Base-by-base conservation (phyloP, 257 asterid species). In the Solanum piurae region DNA sequence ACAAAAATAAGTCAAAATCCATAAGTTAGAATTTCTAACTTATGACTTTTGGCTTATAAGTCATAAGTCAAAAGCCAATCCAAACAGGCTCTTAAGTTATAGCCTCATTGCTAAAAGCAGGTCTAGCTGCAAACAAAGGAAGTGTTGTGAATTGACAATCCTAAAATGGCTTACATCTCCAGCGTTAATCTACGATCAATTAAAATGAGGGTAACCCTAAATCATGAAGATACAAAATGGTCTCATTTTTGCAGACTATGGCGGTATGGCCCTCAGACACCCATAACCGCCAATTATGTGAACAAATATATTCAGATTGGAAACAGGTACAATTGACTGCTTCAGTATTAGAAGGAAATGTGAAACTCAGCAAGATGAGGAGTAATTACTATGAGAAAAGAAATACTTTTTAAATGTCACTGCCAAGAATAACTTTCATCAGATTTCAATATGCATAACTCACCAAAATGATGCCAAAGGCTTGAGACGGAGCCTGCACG, bases 401-500 rank as follows among this genome's bases (percentile, higher is more conserved):
- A 76, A 72, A 42, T 40, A 42, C 5, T n/a, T 77, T 77, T 40
- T 77, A 46, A 77, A 21, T n/a, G 62, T 40, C n/a, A 25, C 84
- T 40, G 14, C 62, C 84, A 12, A 40, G 62, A 77, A 77, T 40
- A n/a, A 77, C 84, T n/a, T 40, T 42, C 62, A 77, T 7, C 23
- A 44, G 62, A 77, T 36, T 77, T 46, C 23, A 38, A 14, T 5
- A 42, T n/a, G 84, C 62, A 25, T 25, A 40, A 77, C 84, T 77
- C 84, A 77, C 84, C 90, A 20, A 88, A 88, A 76, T 75, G 87
- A 20, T 60, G 91, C 94, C 93, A 91, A 46, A 69, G 31, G 37
- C 84, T 66, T 11, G 93, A 91, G 4, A 92, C 92, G 44, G 79
- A n/a, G 16, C 87, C 49, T 25, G 92, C 93, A 62, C 91, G 90